Evolutionary conservation across 2,329 filamentous ascomycete genomes (phyloP).

Genomic region (Penicillium sp.): DNA sequence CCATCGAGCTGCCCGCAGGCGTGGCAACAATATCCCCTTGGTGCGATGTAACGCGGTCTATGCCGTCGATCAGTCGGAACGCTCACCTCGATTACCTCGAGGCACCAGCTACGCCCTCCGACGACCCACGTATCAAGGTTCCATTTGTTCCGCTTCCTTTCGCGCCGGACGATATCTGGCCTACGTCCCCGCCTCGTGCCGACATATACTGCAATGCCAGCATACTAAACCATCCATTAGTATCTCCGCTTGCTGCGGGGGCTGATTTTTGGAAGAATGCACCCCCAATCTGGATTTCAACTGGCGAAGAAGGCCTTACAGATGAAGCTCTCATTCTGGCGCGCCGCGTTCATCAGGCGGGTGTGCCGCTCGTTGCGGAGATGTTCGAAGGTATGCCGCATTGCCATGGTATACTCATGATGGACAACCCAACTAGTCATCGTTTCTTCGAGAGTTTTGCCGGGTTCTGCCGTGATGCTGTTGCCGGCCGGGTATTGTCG

Average conservation of each 20-base stretch:
- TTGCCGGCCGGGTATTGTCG: conserved; percentile 26
- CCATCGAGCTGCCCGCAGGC: conserved; percentile 44
- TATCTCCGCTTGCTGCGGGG: conserved; percentile 39
- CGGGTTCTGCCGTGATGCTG: conserved; percentile 49
- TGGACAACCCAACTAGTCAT: conserved; percentile 45
- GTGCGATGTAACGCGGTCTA: conserved; percentile 44
- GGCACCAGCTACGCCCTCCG: conserved; percentile 28
- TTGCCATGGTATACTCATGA: conserved; percentile 58
- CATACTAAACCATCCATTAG: conserved; percentile 42
- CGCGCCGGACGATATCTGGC: conserved; percentile 42
- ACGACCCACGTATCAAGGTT: conserved; percentile 7
- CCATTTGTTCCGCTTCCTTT: conserved; percentile 29
- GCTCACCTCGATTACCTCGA: conserved; percentile 43
- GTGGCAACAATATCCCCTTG: conserved; percentile 43
- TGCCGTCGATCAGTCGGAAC: conserved; percentile 42
- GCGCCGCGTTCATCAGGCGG: conserved; percentile 40
- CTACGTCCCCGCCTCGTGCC: conserved; percentile 42
- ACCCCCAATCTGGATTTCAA: conserved; percentile 43
- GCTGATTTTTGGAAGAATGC: conserved; percentile 42
- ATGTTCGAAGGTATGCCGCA: conserved; percentile 50
- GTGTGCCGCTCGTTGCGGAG: conserved; percentile 39
- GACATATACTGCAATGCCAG: conserved; percentile 44
- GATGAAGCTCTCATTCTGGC: conserved; percentile 44
- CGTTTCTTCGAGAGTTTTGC: conserved; percentile 59
- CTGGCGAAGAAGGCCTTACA: conserved; percentile 44